Evolutionary conservation across 371 early-diverging fungal genomes (phyloP).

Genomic region (Capniomyces stellatus): DNA sequence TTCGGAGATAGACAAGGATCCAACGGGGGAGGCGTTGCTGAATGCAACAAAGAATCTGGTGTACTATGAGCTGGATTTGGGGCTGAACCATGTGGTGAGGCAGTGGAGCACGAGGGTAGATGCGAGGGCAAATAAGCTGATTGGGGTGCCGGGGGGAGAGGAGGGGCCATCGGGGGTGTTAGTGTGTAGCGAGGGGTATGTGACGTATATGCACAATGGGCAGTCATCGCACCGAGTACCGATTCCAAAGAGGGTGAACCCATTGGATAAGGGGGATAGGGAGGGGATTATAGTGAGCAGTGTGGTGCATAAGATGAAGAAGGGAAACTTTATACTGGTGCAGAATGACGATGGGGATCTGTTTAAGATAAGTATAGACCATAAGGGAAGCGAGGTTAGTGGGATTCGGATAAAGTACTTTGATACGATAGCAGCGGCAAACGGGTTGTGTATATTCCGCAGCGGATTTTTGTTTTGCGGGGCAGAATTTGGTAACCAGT

Average conservation of each 20-base stretch:
- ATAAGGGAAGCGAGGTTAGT: slow-evolving; percentile 41
- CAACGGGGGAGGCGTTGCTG: slow-evolving; percentile 45
- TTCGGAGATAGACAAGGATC: slow-evolving; percentile 65
- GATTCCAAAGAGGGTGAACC: slow-evolving; percentile 70
- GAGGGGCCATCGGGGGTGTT: slow-evolving; percentile 96
- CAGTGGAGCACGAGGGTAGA: slow-evolving; percentile 81
- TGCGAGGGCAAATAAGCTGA: slow-evolving; percentile 52
- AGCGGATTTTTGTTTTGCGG: slow-evolving; percentile 87
- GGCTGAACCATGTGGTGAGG: slow-evolving; percentile 91
- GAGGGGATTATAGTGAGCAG: slow-evolving; percentile 59
- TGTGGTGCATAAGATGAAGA: slow-evolving; percentile 81
- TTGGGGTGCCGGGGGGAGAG: slow-evolving; percentile 74
- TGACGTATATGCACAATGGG: slow-evolving; percentile 67
- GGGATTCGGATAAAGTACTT: slow-evolving; percentile 75
- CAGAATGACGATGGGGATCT: slow-evolving; percentile 91
- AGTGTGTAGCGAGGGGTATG: slow-evolving; percentile 76
- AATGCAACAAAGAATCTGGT: slow-evolving; percentile 65
- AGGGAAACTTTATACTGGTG: slow-evolving; percentile 70
- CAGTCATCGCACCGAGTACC: slow-evolving; percentile 44
- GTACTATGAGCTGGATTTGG: slow-evolving; percentile 95
- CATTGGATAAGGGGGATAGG: slow-evolving; percentile 37
- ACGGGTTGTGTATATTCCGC: slow-evolving; percentile 66
- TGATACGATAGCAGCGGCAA: slow-evolving; percentile 75
- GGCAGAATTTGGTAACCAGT: slow-evolving; percentile 75
- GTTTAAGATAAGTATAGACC: slow-evolving; percentile 82